A percentile compares a stretch with the other conserved stretches of the same genome.
Evolutionary conservation across 75 land plant species (phyloP).

Genomic region (Picea glauca): DNA sequence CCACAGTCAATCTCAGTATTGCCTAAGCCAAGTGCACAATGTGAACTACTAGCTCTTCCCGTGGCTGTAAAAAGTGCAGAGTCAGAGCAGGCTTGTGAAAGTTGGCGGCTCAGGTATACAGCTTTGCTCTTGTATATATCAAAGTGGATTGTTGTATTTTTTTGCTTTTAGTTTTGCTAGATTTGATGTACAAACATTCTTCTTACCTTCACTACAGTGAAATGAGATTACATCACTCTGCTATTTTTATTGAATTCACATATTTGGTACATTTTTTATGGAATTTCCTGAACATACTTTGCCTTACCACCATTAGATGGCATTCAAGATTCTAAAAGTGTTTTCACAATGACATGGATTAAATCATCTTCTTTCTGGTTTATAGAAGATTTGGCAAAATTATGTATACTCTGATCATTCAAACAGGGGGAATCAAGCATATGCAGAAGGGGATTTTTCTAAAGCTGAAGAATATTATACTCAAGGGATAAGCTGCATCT

Average conservation of each 20-base stretch:
- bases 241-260: neutral
- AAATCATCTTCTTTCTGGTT: neutral
- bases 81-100: conserved; percentile 46
- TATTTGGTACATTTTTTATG: neutral
- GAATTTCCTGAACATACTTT: neutral
- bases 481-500: conserved; percentile 38
- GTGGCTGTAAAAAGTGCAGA: conserved; percentile 22
- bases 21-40: neutral
- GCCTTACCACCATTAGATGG: neutral
- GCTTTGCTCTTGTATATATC: neutral
- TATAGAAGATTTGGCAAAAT: neutral
- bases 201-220: neutral
- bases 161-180: conserved; percentile 1
- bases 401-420: neutral
- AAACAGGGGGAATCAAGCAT: conserved; percentile 48
- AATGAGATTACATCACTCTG: neutral
- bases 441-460: conserved; percentile 39
- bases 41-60: conserved; percentile 5
- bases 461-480: conserved; percentile 56
- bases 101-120: conserved; percentile 40
- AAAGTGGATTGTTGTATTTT: neutral
- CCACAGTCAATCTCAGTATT: conserved; percentile 23
- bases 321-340: neutral
- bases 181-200: neutral
- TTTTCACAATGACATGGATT: neutral